phyloP scores from a whole-genome alignment of 2,329 filamentous ascomycete genomes.

The Fusarium sp. region DNA sequence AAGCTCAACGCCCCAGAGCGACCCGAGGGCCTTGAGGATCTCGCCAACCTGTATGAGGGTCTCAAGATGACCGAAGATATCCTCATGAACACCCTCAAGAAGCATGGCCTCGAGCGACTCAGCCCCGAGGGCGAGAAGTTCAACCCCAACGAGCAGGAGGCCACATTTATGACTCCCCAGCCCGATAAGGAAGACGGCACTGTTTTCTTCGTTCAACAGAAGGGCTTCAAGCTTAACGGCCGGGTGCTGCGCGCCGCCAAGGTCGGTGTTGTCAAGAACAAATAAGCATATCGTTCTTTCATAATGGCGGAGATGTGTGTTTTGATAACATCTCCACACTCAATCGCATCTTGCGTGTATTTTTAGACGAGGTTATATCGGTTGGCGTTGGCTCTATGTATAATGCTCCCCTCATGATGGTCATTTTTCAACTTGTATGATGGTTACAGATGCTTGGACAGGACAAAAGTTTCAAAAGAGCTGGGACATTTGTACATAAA shows the following conservation, averaged over 20 bases:
- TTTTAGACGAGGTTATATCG: conserved; percentile 44
- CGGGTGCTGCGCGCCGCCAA: conserved; percentile 90
- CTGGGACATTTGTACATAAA: conserved; percentile 37
- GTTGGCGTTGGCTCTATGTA: conserved; percentile 52
- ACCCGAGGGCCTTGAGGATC: conserved; percentile 70
- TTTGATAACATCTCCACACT: conserved; percentile 4
- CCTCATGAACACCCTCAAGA: conserved; percentile 86
- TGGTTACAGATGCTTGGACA: conserved; percentile 34
- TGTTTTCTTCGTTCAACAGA: conserved; percentile 92
- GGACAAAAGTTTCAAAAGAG: conserved; percentile 32
- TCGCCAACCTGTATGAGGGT: conserved; percentile 84
- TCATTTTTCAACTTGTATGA: conserved; percentile 32
- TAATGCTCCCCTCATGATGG: conserved; percentile 59
- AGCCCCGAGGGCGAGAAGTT: conserved; percentile 87
- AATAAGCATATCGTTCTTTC: conserved; percentile 45
- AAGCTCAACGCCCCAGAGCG: conserved; percentile 68
- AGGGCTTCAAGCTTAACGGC: conserved; percentile 94
- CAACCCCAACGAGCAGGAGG: conserved; percentile 96
- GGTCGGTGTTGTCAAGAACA: conserved; percentile 94
- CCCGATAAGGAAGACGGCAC: conserved; percentile 88
- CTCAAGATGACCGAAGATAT: conserved; percentile 95
- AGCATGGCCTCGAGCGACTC: conserved; percentile 92
- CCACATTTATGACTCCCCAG: conserved; percentile 91
- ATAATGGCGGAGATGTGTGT: conserved; percentile 11
- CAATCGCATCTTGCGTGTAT: conserved; percentile 44